Evolutionary conservation across 164 flowering plant genomes (phyloP), one percentile per base, ranked within the genome.

Genomic region (Pachysandra terminalis): DNA sequence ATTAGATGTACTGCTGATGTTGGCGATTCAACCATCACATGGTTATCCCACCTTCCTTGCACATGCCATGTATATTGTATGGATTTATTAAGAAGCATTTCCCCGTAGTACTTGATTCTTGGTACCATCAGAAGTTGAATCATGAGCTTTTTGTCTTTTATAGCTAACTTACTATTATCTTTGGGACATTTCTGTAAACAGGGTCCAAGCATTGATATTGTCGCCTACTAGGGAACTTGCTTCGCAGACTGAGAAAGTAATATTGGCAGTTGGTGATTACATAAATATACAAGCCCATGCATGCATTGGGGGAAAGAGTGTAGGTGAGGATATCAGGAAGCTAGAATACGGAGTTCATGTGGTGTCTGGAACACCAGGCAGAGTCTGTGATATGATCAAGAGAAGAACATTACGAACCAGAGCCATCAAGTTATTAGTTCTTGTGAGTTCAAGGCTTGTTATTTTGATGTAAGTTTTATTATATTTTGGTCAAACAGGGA

Each of bases 371-470:
- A 95, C 99, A 12, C 99, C 99, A 0, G 99, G 99, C n/a, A 84
- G 99, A 80, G 99, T 95, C 19, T 89, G 94, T 78, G 99, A 95
- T 66, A 95, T 95, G 99, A 95, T 95, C 74, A 95, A 92, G 88
- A 85, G 99, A 72, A 86, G 97, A 73, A 84, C 96, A 4, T 74
- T 95, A 52, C 88, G 97, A 13, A 95, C 99, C 9, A 81, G 99
- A 77, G 83, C 89, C n/a, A 92, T 95, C 62, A 95, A 88, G 70
- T 63, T 95, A 54, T 71, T 95, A 28, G 75, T 95, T 74, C 94
- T 95, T 75, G 98, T 88, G 55, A 84, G 95, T 82, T 67, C 14
- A 37, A 37, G 8, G 21, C 16, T 40, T 71, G 37, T 28, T 25
- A 3, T n/a, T 25, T 40, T 53, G n/a, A 3, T 40, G 56, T n/a